These are phyloP conservation scores for Multifurca ochricompacta DNA, from an alignment of 768 basidiomycete species.

Conservation along the genomic window DNA sequence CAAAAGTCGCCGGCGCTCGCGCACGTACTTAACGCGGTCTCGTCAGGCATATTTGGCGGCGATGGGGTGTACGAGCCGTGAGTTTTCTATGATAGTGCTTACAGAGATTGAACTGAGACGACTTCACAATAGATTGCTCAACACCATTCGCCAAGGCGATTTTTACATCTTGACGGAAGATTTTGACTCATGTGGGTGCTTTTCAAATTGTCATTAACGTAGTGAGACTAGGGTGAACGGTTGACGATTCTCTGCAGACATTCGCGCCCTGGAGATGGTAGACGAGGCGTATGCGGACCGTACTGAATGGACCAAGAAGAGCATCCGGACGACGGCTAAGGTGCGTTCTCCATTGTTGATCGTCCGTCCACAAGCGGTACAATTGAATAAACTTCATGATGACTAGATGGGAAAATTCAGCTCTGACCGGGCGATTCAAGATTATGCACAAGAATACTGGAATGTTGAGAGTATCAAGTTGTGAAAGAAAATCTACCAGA, in stretches of 20 bases:
- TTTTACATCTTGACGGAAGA: conserved; percentile 85
- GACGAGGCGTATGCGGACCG: conserved; percentile 83
- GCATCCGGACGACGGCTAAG: conserved; percentile 75
- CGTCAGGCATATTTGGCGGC: conserved; percentile 76
- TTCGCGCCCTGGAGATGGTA: conserved; percentile 77
- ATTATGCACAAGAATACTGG: conserved; percentile 88
- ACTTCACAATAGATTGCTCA: conserved; percentile 46
- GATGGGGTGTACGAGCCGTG: conserved; percentile 78
- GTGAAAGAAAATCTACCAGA: not conserved
- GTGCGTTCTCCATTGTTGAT: conserved; percentile 26
- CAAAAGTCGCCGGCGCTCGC: conserved; percentile 80
- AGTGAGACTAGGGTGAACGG: not conserved
- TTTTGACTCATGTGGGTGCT: conserved; percentile 76
- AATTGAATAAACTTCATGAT: not conserved
- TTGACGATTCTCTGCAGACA: conserved; percentile 37
- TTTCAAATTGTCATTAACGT: not conserved
- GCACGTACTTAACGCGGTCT: conserved; percentile 66
- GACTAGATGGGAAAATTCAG: conserved; percentile 92
- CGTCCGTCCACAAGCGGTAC: not conserved
- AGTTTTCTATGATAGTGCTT: conserved; percentile 27
- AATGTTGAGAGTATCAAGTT: conserved; percentile 48
- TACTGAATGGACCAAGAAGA: conserved; percentile 88
- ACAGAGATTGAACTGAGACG: not conserved
- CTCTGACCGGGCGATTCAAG: conserved; percentile 85
- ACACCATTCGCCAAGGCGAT: conserved; percentile 69